Base-by-base conservation (phyloP, 495 filamentous ascomycete genomes). In the Ascobolus immersus region DNA sequence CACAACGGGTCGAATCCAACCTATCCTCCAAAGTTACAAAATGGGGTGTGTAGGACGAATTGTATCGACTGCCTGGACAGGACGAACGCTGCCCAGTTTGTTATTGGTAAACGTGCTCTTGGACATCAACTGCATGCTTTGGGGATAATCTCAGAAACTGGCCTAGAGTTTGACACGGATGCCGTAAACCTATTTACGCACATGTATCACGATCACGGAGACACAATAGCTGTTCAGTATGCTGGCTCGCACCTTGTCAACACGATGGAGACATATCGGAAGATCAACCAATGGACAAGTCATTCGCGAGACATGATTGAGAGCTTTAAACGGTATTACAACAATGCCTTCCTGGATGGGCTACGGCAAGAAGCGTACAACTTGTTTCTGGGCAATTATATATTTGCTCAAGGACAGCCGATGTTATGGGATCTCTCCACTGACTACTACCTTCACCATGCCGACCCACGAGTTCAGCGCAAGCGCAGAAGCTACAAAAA, bases 341-440 rank as follows among this genome's bases (percentile, higher is more conserved):
- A 94, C 52, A 96, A 96, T 51, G 92, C 82, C 0, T 96, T 96
- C 54, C 61, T 94, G 6, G 86, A 96, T 51, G 76, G 76, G 13
- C 86, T 94, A 48, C 69, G 86, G 26, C 86, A 96, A 55, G 86
- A 96, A 49, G 86, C 89, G 0, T 94, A 94, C 50, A 96, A 96
- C 39, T 67, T 96, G 14, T 96, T 96, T 44, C 69, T 96, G 10
- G 86, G 86, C 5, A 93, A 94, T 46, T 96, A 94, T 53, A 86
- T 78, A 28, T 94, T 75, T 44, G 56, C 67, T 8, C 76, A 86
- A 44, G 86, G 81, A 1, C 73, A 89, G 39, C 89, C 86, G 1
- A 89, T 93, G 80, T 64, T 96, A 4, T 96, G 86, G 86, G 86
- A 96, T 49, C 64, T 96, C 1, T 61, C 77, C 1, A 92, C 79